phyloP scores from a whole-genome alignment of 2,329 filamentous ascomycete species.

The Ceratocystis diversiconidia region DNA sequence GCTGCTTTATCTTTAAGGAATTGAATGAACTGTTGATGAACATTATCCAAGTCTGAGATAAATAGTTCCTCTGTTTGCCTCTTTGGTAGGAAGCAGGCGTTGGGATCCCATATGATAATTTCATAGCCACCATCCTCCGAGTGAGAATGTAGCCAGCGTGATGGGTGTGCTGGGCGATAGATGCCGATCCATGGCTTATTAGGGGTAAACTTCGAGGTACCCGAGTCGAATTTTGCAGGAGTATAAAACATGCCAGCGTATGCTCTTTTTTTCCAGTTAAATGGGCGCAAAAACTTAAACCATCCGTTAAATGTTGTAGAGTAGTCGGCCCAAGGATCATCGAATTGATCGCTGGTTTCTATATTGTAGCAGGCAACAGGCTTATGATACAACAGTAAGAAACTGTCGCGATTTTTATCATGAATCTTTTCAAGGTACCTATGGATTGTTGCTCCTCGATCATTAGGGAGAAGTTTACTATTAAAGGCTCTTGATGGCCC shows the following conservation, averaged over 20 bases:
- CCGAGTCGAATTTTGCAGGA: slow-evolving; percentile 12
- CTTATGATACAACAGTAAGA: background rate
- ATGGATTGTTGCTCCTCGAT: background rate
- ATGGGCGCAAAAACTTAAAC: slow-evolving; percentile 14
- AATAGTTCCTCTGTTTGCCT: slow-evolving; percentile 15
- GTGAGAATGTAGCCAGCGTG: slow-evolving; percentile 18
- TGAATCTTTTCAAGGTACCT: background rate
- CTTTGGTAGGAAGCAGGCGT: slow-evolving; percentile 20
- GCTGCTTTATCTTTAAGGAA: slow-evolving; percentile 25
- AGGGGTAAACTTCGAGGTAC: slow-evolving; percentile 17
- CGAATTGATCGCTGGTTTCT: background rate
- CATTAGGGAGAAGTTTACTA: background rate
- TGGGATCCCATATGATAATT: slow-evolving; percentile 41
- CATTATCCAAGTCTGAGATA: slow-evolving; percentile 29
- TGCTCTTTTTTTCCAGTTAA: background rate
- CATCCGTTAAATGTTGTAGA: slow-evolving; percentile 25
- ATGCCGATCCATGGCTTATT: slow-evolving; percentile 39
- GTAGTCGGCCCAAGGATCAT: slow-evolving; percentile 22
- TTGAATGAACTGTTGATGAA: slow-evolving; percentile 33
- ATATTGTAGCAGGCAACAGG: background rate
- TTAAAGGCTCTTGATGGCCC: background rate
- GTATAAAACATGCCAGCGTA: slow-evolving; percentile 37
- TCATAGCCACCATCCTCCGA: slow-evolving; percentile 28
- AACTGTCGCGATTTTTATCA: background rate
- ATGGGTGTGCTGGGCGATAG: slow-evolving; percentile 31